Conservation (phyloP, 331 rosid species). For the Ulmus americana region DNA sequence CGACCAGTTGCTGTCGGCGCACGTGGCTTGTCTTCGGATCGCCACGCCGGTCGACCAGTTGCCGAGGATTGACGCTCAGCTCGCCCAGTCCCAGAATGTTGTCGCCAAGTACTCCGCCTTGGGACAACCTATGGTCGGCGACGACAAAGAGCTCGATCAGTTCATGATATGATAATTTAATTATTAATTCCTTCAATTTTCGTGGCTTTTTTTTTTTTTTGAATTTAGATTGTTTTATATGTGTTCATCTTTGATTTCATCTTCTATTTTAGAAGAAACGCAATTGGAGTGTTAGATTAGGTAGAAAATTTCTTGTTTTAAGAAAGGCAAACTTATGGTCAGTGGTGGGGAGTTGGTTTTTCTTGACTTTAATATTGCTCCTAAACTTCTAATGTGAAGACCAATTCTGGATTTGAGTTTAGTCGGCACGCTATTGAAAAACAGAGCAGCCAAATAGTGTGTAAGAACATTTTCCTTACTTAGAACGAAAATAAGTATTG, state of each 20-base stretch:
- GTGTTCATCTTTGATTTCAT: neutral
- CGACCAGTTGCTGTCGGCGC: conserved; percentile 87
- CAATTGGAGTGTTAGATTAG: neutral
- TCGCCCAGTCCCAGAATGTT: conserved; percentile 89
- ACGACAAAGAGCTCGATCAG: conserved; percentile 86
- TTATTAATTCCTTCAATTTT: neutral
- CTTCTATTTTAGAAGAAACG: neutral
- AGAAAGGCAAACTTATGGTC: neutral
- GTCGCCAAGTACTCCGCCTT: conserved; percentile 81
- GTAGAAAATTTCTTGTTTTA: neutral
- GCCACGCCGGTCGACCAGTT: conserved; percentile 98
- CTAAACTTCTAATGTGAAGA: neutral
- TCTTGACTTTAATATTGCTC: neutral
- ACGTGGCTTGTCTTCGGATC: conserved; percentile 87
- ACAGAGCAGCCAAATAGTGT: neutral
- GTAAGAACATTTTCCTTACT: neutral
- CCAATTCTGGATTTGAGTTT: neutral
- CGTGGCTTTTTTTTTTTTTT: neutral
- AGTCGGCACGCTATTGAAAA: neutral
- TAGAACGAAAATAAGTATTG: neutral
- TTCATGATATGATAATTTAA: conserved; percentile 58
- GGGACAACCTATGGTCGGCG: conserved; percentile 55
- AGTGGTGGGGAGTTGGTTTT: neutral
- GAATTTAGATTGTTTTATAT: neutral
- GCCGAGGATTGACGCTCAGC: conserved; percentile 95